Percentiles rank a stretch among this genome's conserved stretches.
Conservation (phyloP, 176 grass and related monocot genomes). For the Lolium perenne region DNA sequence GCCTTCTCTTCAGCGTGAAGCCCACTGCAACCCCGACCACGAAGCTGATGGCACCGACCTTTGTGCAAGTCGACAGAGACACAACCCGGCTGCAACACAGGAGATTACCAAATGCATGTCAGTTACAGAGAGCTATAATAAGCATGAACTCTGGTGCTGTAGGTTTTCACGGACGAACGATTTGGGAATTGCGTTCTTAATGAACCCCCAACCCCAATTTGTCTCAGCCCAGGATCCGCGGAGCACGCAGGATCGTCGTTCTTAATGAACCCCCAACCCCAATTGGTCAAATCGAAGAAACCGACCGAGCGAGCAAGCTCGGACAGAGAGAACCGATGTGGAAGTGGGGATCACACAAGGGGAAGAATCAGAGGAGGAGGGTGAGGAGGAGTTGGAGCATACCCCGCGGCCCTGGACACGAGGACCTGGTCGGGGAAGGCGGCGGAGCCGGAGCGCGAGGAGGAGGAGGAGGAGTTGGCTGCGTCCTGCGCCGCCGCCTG, state of each 20-base stretch:
- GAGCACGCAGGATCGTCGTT: no score
- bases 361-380: background rate
- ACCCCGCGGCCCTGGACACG: background rate
- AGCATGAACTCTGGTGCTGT: background rate
- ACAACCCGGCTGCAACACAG: constrained; percentile 58
- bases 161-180: background rate
- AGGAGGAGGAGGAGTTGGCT: background rate
- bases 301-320: no score
- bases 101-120: background rate
- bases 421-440: background rate
- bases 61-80: constrained; percentile 67
- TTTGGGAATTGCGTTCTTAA: no score
- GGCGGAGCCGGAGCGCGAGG: background rate
- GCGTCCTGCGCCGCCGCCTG: constrained; percentile 8
- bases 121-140: background rate
- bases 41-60: constrained; percentile 67
- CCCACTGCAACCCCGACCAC: constrained; percentile 67
- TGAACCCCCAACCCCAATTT: no score
- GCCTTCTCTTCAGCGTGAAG: constrained; percentile 69
- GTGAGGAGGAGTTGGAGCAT: background rate
- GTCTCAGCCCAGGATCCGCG: no score
- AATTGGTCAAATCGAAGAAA: no score
- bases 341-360: no score
- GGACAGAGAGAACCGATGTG: no score
- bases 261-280: no score